A percentile compares a stretch with the other conserved stretches of the same genome.
Evolutionary conservation across 331 rosid species (phyloP).

Genomic region (Telfairia occidentalis): DNA sequence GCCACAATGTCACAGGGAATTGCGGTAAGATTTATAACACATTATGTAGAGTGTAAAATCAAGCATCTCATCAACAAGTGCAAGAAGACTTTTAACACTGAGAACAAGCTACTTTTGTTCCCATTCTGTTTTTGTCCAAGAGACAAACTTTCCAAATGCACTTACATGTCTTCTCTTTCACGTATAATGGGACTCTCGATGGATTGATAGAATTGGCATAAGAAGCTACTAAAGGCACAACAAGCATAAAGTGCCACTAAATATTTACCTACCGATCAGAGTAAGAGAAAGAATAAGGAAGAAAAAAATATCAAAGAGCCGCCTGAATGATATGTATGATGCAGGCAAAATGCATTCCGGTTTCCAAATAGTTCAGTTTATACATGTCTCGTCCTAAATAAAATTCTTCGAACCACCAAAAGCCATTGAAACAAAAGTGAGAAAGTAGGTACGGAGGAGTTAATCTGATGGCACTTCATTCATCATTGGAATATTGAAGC

Average conservation of each 20-base stretch:
- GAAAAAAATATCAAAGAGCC: not conserved
- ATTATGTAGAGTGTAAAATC: not conserved
- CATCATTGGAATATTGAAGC: not conserved
- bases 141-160: not conserved
- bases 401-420: not conserved
- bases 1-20: conserved; percentile 15
- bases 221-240: not conserved
- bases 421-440: not conserved
- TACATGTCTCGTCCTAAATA: not conserved
- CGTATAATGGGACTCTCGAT: not conserved
- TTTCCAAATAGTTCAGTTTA: not conserved
- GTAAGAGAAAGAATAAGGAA: not conserved
- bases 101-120: no score
- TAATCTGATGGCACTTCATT: not conserved
- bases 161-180: not conserved
- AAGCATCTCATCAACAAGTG: not conserved
- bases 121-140: not conserved
- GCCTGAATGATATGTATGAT: not conserved
- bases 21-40: not conserved
- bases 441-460: not conserved
- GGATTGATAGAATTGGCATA: not conserved
- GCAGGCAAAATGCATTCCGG: not conserved
- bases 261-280: not conserved
- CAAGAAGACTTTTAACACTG: not conserved
- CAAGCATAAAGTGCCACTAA: not conserved